Percentiles rank a stretch among this genome's conserved stretches.
phyloP scores from a whole-genome alignment of 2,329 filamentous ascomycete species.

The Epicoccum sorghinum region DNA sequence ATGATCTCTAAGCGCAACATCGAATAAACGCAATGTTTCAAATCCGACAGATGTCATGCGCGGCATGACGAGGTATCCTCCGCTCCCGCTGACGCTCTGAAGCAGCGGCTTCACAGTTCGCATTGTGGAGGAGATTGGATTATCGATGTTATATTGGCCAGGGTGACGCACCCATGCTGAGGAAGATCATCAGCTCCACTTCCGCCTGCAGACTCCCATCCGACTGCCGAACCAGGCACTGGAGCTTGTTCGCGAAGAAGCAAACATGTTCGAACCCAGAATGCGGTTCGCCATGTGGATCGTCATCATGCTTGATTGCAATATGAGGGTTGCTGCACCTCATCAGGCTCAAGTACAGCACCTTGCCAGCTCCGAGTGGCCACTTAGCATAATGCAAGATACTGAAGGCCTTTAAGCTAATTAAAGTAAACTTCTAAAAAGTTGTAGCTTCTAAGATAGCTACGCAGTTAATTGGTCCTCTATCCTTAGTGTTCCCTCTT shows the following conservation, averaged over 20 bases:
- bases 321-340: too few relatives aligned
- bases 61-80: conserved; percentile 11
- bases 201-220: not conserved
- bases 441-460: too few relatives aligned
- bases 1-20: conserved; percentile 7
- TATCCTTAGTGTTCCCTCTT: too few relatives aligned
- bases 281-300: not conserved
- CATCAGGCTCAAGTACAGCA: too few relatives aligned
- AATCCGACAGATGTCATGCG: conserved; percentile 8
- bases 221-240: conserved; percentile 1
- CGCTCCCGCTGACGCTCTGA: conserved; percentile 12
- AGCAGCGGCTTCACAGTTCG: conserved; percentile 10
- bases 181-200: conserved; percentile 7
- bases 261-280: not conserved
- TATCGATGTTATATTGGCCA: conserved; percentile 17
- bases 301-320: not conserved
- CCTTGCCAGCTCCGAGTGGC: too few relatives aligned
- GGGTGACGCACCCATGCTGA: conserved; percentile 8
- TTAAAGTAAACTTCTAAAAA: too few relatives aligned
- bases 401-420: too few relatives aligned
- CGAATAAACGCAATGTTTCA: conserved; percentile 17
- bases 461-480: too few relatives aligned
- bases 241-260: not conserved
- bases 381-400: too few relatives aligned
- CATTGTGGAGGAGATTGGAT: conserved; percentile 16